These are phyloP conservation scores for Paramecium octaurelia DNA, from an alignment of 73 alveolate species.

Conservation along the genomic window DNA sequence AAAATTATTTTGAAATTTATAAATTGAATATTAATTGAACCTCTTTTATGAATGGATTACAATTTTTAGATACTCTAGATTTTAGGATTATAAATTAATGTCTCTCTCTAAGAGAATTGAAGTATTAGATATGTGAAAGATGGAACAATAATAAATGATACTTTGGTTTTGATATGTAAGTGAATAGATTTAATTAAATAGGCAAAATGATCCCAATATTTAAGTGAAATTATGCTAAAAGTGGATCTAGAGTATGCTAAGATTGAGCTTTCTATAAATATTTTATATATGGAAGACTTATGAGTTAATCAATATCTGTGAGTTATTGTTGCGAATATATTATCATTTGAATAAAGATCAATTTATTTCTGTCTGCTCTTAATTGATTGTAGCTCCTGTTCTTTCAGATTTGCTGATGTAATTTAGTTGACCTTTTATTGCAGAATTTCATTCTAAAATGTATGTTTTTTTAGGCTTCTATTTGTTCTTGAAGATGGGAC, in stretches of 20 bases:
- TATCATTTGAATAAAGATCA: background rate
- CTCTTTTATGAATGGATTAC: no score
- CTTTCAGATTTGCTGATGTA: background rate
- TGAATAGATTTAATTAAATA: conserved; percentile 58
- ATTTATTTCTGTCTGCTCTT: background rate
- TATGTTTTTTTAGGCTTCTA: background rate
- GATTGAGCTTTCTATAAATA: conserved; percentile 71
- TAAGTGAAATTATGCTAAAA: conserved; percentile 66
- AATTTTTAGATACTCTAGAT: no score
- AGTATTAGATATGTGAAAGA: background rate
- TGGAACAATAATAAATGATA: background rate
- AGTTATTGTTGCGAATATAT: background rate
- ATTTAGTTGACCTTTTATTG: background rate
- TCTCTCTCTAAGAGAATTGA: no score
- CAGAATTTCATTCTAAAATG: background rate
- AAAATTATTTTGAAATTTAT: no score
- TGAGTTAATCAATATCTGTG: background rate
- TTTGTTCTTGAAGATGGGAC: background rate
- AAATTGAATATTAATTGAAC: no score
- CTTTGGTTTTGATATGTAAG: conserved; percentile 43
- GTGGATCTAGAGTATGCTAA: conserved; percentile 71
- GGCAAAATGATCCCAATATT: conserved; percentile 58
- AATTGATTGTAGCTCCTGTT: background rate
- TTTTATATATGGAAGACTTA: background rate
- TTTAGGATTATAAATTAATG: no score